These are phyloP conservation scores for Fragosphaeria purpurea DNA, from an alignment of 2,329 filamentous ascomycete genomes.

Conservation along the genomic window DNA sequence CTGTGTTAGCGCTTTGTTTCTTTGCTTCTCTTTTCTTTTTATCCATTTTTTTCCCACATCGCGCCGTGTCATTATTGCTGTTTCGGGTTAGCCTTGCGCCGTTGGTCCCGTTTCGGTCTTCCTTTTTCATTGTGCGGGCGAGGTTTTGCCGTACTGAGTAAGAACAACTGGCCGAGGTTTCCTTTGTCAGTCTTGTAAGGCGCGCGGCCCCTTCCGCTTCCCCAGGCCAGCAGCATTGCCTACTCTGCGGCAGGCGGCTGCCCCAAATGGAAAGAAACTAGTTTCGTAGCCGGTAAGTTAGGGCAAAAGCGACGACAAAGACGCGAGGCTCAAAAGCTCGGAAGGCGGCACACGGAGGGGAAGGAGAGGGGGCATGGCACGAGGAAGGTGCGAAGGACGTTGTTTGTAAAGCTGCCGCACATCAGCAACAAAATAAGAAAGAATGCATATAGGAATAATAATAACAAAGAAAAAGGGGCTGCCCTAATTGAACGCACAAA, in stretches of 20 bases:
- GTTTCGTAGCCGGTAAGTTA: too few relatives aligned
- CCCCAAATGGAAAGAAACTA: too few relatives aligned
- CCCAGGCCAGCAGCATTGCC: too few relatives aligned
- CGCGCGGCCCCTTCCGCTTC: too few relatives aligned
- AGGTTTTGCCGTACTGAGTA: too few relatives aligned
- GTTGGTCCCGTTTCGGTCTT: neutral
- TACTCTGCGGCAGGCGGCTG: too few relatives aligned
- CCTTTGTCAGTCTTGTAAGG: too few relatives aligned
- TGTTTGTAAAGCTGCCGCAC: neutral
- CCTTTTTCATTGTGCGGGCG: neutral
- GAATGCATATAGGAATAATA: neutral
- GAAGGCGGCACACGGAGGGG: neutral
- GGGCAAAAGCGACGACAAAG: too few relatives aligned
- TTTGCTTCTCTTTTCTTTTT: neutral
- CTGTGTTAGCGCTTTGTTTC: neutral
- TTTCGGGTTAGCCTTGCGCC: constrained; percentile 7
- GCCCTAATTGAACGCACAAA: too few relatives aligned
- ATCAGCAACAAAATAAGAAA: neutral
- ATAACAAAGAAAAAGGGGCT: neutral
- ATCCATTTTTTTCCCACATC: neutral
- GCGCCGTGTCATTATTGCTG: neutral
- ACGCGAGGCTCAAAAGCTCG: too few relatives aligned
- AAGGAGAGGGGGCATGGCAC: neutral
- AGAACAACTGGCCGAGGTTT: too few relatives aligned
- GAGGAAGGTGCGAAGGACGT: too few relatives aligned